Evolutionary conservation across 1,139 yeast genomes (phyloP), one percentile per base, ranked within the genome.

Genomic region (Eremothecium cymbalariae): DNA sequence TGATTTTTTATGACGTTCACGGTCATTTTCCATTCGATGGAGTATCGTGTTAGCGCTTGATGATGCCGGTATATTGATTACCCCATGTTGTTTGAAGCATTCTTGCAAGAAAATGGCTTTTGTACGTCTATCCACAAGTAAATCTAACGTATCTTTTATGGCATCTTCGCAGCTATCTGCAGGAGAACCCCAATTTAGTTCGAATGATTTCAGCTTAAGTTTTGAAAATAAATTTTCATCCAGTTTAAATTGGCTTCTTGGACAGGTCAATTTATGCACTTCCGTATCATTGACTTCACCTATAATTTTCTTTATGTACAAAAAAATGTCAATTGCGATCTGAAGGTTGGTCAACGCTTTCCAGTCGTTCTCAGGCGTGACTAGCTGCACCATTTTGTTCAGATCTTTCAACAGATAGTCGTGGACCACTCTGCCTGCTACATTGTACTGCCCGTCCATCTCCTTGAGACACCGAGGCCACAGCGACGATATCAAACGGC

Each of bases 1-100:
- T 13, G 52, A 46, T 31, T 55, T 47, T 36, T 53, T 55, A 34
- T 55, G 58, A 28, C 53, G 48, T 30, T 54, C 59, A n/a, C 60
- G 46, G 21, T 56, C 59, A 33, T 42, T 46, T 29, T 55, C 59
- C 51, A 57, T 58, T 14, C 62, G 41, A 28, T 55, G 60, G 8
- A 58, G 39, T 14, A 47, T 41, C 1, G 46, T 46, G 22, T 45
- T 42, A 7, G 34, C 30, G 2, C 37, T 34, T 22, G 40, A 34
- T 11, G 42, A 23, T 12, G 38, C 28, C n/a, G 45, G 33, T 17
- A 40, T 20, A 18, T 28, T 32, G 27, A 43, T 38, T 8, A 39
- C 22, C 5, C 43, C 40, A 15, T 44, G 40, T 15, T 15, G 17
- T 11, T 37, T 38, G 30, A 43, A 46, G 22, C 33, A 25, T 31